Conservation (phyloP, 1,284 basidiomycete genomes). For the Peniophora sp. region DNA sequence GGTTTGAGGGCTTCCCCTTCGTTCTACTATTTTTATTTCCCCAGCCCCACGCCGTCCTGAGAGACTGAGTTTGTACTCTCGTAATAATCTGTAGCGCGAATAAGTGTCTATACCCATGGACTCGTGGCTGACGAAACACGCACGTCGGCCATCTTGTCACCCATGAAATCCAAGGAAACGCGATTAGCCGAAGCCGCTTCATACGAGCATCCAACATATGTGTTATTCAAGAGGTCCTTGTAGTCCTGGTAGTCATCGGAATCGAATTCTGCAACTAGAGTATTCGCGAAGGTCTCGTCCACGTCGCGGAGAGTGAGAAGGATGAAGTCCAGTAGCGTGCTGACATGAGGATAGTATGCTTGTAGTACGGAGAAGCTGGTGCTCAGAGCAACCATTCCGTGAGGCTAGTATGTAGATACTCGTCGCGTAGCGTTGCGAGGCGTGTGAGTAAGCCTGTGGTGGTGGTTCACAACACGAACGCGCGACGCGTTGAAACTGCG, state of each 20-base stretch:
- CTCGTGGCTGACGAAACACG: constrained; percentile 6
- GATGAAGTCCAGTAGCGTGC: constrained; percentile 19
- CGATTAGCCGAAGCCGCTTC: constrained; percentile 9
- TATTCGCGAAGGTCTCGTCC: background rate
- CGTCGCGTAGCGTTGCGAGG: too few species aligned
- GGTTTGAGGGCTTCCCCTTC: too few species aligned
- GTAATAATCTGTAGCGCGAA: too few species aligned
- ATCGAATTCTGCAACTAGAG: constrained; percentile 23
- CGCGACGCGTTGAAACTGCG: too few species aligned
- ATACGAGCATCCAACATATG: constrained; percentile 29
- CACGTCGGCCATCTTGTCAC: constrained; percentile 54
- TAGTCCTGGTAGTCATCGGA: constrained; percentile 30
- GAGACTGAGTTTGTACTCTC: too few species aligned
- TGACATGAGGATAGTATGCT: constrained; percentile 32
- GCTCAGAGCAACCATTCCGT: too few species aligned
- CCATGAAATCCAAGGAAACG: constrained; percentile 69
- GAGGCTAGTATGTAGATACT: too few species aligned
- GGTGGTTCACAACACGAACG: too few species aligned
- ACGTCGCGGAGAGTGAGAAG: constrained; percentile 6
- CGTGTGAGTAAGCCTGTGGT: too few species aligned
- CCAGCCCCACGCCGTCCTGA: too few species aligned
- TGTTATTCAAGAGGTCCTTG: constrained; percentile 30
- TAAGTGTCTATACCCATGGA: background rate
- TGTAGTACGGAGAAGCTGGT: constrained; percentile 17
- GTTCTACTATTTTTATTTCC: too few species aligned